Evolutionary conservation across 2,329 filamentous ascomycete genomes (phyloP).

Genomic region (Aspergillus quadricinctus): DNA sequence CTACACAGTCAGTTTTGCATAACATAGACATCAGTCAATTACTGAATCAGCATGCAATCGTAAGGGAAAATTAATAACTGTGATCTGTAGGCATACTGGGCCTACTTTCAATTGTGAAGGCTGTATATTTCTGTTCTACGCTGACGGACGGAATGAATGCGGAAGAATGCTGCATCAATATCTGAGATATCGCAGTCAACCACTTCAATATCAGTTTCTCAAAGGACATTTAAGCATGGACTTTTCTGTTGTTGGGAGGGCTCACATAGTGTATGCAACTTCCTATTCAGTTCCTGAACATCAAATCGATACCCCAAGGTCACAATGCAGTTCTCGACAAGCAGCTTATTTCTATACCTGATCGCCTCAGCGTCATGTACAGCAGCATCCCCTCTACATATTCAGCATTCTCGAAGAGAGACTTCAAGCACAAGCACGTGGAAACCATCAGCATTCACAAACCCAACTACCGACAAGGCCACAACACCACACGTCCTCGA

Average conservation of each 20-base stretch:
- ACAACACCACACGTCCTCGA: not conserved
- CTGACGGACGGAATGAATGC: not conserved
- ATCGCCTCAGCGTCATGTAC: not conserved
- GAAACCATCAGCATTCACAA: conserved; percentile 5
- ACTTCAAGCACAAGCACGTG: conserved; percentile 4
- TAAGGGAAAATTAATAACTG: not conserved
- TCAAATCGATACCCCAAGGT: not conserved
- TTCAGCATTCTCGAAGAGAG: not conserved
- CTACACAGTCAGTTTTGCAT: not conserved
- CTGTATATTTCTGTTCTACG: not conserved
- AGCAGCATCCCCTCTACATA: not conserved
- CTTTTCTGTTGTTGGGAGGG: not conserved
- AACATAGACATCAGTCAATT: not conserved
- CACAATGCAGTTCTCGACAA: not conserved
- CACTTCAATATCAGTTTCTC: not conserved
- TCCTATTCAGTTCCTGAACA: not conserved
- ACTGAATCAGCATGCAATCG: not conserved
- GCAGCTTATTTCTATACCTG: not conserved
- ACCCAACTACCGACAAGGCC: not conserved
- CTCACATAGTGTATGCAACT: not conserved
- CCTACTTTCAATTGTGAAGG: not conserved
- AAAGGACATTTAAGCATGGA: not conserved
- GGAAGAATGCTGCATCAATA: not conserved
- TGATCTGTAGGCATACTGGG: not conserved
- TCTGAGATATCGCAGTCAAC: not conserved